Conservation (phyloP, 2,329 filamentous ascomycete genomes). For the Aspergillus terreus region DNA sequence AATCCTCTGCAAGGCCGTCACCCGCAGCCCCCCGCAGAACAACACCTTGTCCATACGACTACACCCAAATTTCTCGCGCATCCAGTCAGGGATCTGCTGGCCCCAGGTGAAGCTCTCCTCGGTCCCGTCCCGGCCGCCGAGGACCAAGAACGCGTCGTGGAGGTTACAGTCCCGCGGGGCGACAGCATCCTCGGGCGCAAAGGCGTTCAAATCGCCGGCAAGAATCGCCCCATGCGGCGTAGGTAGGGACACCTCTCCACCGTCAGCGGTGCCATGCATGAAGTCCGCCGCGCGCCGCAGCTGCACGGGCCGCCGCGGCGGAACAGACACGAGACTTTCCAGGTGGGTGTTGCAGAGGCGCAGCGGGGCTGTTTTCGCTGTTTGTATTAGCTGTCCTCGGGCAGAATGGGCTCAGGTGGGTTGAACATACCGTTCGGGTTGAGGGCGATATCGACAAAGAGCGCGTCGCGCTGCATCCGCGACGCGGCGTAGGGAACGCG, state of each 20-base stretch:
- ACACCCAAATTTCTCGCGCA: constrained; percentile 46
- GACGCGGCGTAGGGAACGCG: constrained; percentile 50
- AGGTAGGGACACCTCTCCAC: constrained; percentile 12
- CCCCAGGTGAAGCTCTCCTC: constrained; percentile 57
- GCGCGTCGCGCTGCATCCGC: constrained; percentile 50
- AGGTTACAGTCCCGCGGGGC: constrained; percentile 49
- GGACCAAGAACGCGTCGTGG: constrained; percentile 51
- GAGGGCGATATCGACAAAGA: constrained; percentile 51
- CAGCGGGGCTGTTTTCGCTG: constrained; percentile 26
- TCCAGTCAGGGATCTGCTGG: constrained; percentile 45
- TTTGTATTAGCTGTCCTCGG: neutral
- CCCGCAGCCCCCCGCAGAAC: constrained; percentile 37
- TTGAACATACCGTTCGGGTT: neutral
- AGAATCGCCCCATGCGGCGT: constrained; percentile 42
- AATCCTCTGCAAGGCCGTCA: constrained; percentile 44
- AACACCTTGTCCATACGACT: constrained; percentile 55
- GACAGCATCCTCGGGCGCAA: constrained; percentile 51
- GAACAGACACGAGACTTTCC: constrained; percentile 50
- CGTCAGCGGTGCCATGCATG: constrained; percentile 32
- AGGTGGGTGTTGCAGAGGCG: constrained; percentile 57
- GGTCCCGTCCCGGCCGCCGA: constrained; percentile 50
- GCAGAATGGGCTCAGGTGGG: neutral
- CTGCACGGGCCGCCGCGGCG: constrained; percentile 49
- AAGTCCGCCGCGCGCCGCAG: constrained; percentile 43
- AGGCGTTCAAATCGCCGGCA: constrained; percentile 58